Evolutionary conservation across 495 filamentous ascomycete species (phyloP).

Genomic region (Talaromyces adpressus): DNA sequence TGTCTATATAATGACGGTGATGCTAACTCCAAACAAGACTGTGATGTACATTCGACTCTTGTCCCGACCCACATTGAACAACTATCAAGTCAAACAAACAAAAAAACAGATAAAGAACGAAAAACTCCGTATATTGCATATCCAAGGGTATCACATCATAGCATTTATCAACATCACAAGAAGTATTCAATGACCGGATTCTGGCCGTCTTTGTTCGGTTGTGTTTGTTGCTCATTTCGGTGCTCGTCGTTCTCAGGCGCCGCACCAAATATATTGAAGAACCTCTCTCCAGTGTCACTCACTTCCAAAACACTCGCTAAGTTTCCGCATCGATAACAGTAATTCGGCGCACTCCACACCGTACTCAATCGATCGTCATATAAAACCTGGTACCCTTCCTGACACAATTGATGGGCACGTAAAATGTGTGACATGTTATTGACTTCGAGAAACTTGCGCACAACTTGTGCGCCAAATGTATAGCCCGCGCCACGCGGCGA

Average conservation of each 20-base stretch:
- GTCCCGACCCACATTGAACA: too few relatives aligned
- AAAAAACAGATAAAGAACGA: neutral
- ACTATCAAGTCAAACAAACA: neutral
- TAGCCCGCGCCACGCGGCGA: constrained; percentile 93
- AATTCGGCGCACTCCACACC: constrained; percentile 96
- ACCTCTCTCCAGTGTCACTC: constrained; percentile 80
- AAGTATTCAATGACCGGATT: constrained; percentile 67
- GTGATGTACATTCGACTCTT: neutral
- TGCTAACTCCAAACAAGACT: neutral
- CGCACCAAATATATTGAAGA: constrained; percentile 95
- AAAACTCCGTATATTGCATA: constrained; percentile 26
- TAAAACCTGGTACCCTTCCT: constrained; percentile 92
- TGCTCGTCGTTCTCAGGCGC: constrained; percentile 92
- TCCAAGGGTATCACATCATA: constrained; percentile 40
- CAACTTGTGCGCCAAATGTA: constrained; percentile 93
- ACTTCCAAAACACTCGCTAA: constrained; percentile 96
- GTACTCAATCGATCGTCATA: constrained; percentile 93
- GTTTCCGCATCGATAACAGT: constrained; percentile 95
- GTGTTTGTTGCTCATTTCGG: constrained; percentile 63
- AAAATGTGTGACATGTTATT: constrained; percentile 96
- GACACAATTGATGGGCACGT: constrained; percentile 92
- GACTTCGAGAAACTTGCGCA: constrained; percentile 94
- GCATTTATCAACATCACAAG: constrained; percentile 27
- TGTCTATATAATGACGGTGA: neutral
- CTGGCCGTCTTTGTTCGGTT: constrained; percentile 51